These are phyloP conservation scores for Colletotrichum acutatum DNA, from an alignment of 2,329 filamentous ascomycete species.

Conservation along the genomic window DNA sequence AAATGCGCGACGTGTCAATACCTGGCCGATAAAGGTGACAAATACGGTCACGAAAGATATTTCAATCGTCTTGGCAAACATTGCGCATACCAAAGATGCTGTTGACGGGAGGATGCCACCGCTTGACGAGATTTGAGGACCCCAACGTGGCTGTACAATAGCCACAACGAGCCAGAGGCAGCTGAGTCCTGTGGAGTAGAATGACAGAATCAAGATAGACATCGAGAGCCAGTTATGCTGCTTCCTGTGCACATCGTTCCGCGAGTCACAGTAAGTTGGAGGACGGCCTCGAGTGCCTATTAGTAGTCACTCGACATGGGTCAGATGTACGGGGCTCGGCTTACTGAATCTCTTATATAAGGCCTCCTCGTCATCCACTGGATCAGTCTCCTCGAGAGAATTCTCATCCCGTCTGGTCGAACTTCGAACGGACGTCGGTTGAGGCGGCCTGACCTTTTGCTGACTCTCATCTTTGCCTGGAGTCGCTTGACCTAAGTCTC, in stretches of 20 bases:
- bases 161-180: conserved; percentile 74
- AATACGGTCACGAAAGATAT: conserved; percentile 82
- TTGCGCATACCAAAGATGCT: conserved; percentile 73
- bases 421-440: background rate
- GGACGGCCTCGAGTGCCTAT: conserved; percentile 37
- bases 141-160: conserved; percentile 71
- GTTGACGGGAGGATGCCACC: conserved; percentile 68
- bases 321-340: background rate
- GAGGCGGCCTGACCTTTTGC: background rate
- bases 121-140: conserved; percentile 63
- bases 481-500: conserved; percentile 4
- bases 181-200: conserved; percentile 74
- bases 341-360: conserved; percentile 47
- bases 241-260: conserved; percentile 44
- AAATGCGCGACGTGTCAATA: conserved; percentile 76
- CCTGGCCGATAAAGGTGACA: conserved; percentile 79
- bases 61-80: conserved; percentile 82
- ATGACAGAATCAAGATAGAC: conserved; percentile 58
- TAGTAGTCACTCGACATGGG: background rate
- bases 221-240: conserved; percentile 60
- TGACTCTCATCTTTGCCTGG: conserved; percentile 2
- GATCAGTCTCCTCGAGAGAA: conserved; percentile 4
- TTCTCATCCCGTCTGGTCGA: background rate
- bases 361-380: conserved; percentile 40
- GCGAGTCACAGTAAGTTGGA: conserved; percentile 47